A percentile compares a stretch with the other conserved stretches of the same genome.
phyloP scores from a whole-genome alignment of 129 eudicot species.

The Lonicera japonica region DNA sequence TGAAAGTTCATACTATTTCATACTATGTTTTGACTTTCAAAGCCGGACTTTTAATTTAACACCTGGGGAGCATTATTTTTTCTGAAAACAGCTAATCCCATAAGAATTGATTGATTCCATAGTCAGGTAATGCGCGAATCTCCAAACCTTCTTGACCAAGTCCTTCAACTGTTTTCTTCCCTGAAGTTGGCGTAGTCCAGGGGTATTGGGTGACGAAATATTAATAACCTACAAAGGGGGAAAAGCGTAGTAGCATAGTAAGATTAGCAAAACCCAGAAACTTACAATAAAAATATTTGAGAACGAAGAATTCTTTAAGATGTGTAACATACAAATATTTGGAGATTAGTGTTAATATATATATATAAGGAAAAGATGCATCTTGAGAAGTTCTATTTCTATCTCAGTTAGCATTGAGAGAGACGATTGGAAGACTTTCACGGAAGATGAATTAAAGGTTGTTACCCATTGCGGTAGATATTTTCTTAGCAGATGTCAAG shows the following conservation, averaged over 20 bases:
- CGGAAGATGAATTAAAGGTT: no score
- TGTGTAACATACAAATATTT: background rate
- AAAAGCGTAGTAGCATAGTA: background rate
- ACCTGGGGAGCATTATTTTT: no score
- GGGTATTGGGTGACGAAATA: conserved; percentile 95
- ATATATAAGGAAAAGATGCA: no score
- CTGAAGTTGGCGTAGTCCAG: conserved; percentile 96
- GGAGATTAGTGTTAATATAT: background rate
- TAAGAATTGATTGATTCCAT: background rate
- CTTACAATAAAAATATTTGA: background rate
- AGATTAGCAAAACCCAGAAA: background rate
- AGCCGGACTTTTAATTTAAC: no score
- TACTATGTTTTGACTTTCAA: no score
- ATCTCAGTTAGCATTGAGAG: no score
- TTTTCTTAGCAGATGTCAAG: no score
- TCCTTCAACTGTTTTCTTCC: conserved; percentile 96
- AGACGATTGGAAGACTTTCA: no score
- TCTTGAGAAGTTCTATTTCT: no score
- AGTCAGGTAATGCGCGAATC: background rate
- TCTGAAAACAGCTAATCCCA: background rate
- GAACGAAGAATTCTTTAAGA: background rate
- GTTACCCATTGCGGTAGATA: no score
- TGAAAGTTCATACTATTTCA: no score
- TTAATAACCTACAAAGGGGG: conserved; percentile 56
- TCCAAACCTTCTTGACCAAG: conserved; percentile 77